Evolutionary conservation across 768 basidiomycete species (phyloP).

Genomic region (Hericium rajendrae): DNA sequence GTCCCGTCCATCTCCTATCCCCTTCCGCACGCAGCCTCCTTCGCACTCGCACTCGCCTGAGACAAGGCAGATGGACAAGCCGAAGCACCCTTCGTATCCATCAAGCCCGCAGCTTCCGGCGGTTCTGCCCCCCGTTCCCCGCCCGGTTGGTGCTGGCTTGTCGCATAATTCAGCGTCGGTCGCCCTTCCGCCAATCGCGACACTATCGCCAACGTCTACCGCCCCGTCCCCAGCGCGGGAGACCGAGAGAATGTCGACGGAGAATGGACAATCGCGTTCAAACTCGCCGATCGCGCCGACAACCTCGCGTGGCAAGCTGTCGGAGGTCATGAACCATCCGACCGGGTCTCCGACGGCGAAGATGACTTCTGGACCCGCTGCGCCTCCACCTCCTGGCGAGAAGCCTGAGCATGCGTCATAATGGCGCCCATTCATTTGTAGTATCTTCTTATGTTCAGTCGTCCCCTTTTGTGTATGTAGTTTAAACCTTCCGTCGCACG

Average conservation of each 20-base stretch:
- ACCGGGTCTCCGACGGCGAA: conserved; percentile 37
- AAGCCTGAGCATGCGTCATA: neutral
- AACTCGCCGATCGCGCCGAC: conserved; percentile 28
- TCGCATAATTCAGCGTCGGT: conserved; percentile 33
- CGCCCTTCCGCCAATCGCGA: conserved; percentile 61
- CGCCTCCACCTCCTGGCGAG: conserved; percentile 33
- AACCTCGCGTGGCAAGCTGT: conserved; percentile 42
- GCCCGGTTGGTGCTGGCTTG: conserved; percentile 52
- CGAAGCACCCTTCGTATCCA: conserved; percentile 23
- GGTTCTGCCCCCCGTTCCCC: conserved; percentile 65
- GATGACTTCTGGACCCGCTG: conserved; percentile 30
- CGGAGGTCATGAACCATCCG: conserved; percentile 42
- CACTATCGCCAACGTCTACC: conserved; percentile 52
- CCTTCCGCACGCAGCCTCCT: conserved; percentile 62
- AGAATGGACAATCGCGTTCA: conserved; percentile 33
- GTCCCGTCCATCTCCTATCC: conserved; percentile 59
- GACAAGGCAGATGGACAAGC: conserved; percentile 36
- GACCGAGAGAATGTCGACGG: conserved; percentile 42
- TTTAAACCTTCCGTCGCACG: too few relatives aligned
- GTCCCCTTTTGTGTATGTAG: too few relatives aligned
- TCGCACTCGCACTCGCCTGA: conserved; percentile 56
- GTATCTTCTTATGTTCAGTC: too few relatives aligned
- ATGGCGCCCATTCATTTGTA: neutral
- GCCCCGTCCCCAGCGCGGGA: conserved; percentile 38
- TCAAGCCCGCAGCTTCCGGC: conserved; percentile 46